Evolutionary conservation across 2,329 filamentous ascomycete genomes (phyloP).

Genomic region (Oidium heveae): DNA sequence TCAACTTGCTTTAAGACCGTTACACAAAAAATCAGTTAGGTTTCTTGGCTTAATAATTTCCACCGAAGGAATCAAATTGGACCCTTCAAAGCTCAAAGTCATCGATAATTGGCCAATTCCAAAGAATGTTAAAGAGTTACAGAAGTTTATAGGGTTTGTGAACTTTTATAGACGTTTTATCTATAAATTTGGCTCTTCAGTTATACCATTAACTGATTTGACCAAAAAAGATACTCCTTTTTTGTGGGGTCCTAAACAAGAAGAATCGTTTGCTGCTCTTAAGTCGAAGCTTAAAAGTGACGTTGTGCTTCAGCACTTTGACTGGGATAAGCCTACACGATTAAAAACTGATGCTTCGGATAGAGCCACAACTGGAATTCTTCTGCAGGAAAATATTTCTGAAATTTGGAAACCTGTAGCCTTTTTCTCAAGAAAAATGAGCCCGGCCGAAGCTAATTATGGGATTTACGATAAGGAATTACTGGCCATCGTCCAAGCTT

Average conservation of each 20-base stretch:
- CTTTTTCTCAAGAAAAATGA: neutral
- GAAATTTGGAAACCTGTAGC: neutral
- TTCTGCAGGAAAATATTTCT: neutral
- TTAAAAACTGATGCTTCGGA: neutral
- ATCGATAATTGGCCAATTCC: neutral
- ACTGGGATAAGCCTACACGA: neutral
- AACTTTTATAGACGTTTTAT: conserved; percentile 1
- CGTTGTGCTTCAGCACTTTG: too few relatives aligned
- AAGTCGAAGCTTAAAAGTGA: neutral
- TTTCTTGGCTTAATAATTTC: too few relatives aligned
- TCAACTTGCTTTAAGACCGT: too few relatives aligned
- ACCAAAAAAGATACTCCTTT: neutral
- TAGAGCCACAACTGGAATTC: neutral
- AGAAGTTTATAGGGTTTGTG: neutral
- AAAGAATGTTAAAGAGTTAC: neutral
- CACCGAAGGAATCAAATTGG: neutral
- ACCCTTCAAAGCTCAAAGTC: neutral
- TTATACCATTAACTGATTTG: neutral
- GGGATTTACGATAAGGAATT: too few relatives aligned
- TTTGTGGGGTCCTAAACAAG: neutral
- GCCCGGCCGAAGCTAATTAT: neutral
- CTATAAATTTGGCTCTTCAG: neutral
- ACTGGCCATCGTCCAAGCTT: neutral
- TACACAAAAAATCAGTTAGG: too few relatives aligned
- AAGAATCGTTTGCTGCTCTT: neutral